Conservation (phyloP, 2,329 filamentous ascomycete genomes). For the Sclerotinia borealis region DNA sequence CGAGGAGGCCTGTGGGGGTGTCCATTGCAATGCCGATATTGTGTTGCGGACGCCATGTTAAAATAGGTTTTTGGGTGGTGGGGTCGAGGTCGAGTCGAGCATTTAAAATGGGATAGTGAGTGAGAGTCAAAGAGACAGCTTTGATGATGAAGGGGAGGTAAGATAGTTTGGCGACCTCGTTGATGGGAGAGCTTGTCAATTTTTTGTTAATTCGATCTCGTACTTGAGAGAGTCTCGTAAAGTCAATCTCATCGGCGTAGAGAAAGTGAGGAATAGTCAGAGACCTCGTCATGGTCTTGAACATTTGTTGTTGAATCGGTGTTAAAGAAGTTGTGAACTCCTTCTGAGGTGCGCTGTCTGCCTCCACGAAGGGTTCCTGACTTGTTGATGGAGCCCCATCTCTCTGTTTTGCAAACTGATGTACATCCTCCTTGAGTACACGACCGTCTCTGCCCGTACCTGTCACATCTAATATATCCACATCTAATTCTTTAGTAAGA, state of each 20-base stretch:
- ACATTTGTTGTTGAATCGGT: constrained; percentile 85
- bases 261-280: constrained; percentile 91
- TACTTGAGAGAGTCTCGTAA: constrained; percentile 66
- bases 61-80: constrained; percentile 56
- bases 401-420: constrained; percentile 57
- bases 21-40: constrained; percentile 97
- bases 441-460: constrained; percentile 89
- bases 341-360: constrained; percentile 40
- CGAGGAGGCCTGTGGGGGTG: constrained; percentile 78
- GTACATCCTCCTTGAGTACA: constrained; percentile 88
- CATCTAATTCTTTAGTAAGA: constrained; percentile 69
- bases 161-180: constrained; percentile 62
- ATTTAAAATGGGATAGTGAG: constrained; percentile 81
- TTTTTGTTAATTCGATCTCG: constrained; percentile 68
- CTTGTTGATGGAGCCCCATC: constrained; percentile 34
- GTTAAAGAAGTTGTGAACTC: constrained; percentile 69
- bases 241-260: constrained; percentile 84
- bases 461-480: constrained; percentile 71
- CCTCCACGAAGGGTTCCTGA: constrained; percentile 16
- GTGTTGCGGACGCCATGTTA: constrained; percentile 77
- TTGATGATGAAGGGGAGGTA: constrained; percentile 95
- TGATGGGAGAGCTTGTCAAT: constrained; percentile 36
- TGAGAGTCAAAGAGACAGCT: constrained; percentile 78
- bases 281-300: constrained; percentile 93
- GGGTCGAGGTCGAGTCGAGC: constrained; percentile 64